Percentiles rank a stretch among this genome's conserved stretches.
phyloP scores from a whole-genome alignment of 2,329 filamentous ascomycete genomes.

The Ophiosphaerella narmari region DNA sequence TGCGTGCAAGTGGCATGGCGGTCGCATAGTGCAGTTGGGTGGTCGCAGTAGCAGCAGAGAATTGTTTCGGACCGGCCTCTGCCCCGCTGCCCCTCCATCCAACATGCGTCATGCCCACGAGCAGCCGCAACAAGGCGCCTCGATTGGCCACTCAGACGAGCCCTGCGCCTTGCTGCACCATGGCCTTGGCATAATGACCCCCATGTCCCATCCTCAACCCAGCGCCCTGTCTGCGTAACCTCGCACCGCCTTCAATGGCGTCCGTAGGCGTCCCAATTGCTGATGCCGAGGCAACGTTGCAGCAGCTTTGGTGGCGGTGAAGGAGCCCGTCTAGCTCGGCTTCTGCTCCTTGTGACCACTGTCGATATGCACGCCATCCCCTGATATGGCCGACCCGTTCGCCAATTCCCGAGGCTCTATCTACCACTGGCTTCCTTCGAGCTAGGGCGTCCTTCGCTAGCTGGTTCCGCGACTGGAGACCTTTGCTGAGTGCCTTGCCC shows the following conservation, averaged over 20 bases:
- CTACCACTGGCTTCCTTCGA: too few relatives aligned
- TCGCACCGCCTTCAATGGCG: conserved; percentile 27
- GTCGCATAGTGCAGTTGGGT: conserved; percentile 15
- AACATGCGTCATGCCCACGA: conserved; percentile 38
- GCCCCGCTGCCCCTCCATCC: conserved; percentile 26
- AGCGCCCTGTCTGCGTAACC: conserved; percentile 27
- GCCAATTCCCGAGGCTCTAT: conserved; percentile 1
- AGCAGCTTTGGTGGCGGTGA: conserved; percentile 26
- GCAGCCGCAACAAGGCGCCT: conserved; percentile 14
- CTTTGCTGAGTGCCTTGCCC: not conserved
- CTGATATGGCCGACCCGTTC: conserved; percentile 10
- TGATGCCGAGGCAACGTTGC: conserved; percentile 10
- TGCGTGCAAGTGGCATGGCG: conserved; percentile 17
- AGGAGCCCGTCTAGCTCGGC: conserved; percentile 19
- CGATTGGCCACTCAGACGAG: conserved; percentile 35
- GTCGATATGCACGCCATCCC: conserved; percentile 18
- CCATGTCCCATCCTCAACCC: conserved; percentile 20
- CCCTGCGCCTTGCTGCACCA: conserved; percentile 26
- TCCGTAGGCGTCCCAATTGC: conserved; percentile 25
- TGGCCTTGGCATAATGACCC: conserved; percentile 19
- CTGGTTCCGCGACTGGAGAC: not conserved
- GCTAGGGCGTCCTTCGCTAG: not conserved
- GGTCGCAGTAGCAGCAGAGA: conserved; percentile 19
- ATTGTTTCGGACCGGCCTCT: conserved; percentile 27
- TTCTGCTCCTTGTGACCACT: conserved; percentile 20